Conservation (phyloP, 202 grass and related monocot species). For the Setaria italica region DNA sequence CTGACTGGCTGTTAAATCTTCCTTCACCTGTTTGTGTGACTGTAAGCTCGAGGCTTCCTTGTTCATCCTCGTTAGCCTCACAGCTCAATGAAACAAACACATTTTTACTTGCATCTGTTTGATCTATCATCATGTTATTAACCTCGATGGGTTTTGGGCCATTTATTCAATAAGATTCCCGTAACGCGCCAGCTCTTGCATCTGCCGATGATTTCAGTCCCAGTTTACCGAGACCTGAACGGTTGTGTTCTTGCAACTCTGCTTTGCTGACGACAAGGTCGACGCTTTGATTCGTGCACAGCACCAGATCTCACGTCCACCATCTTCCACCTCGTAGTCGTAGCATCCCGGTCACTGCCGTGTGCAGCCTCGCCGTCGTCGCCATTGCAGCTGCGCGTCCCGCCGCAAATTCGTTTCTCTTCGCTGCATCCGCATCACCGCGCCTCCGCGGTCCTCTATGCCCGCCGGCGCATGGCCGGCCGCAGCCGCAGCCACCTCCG, state of each 20-base stretch:
- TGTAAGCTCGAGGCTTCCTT: not conserved
- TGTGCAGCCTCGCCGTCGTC: conserved; percentile 12
- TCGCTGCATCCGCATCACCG: not conserved
- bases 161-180: not conserved
- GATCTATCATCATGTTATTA: not conserved
- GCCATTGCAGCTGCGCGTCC: not conserved
- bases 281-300: not conserved
- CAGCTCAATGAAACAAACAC: not conserved
- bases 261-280: not conserved
- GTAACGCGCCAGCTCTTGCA: not conserved
- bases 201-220: not conserved
- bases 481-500: conserved; percentile 25
- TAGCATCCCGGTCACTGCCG: not conserved
- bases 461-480: conserved; percentile 51
- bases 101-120: not conserved
- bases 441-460: conserved; percentile 39
- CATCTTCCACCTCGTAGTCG: not conserved
- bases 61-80: not conserved
- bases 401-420: not conserved
- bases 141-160: not conserved
- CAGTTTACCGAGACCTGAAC: not conserved
- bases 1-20: not conserved
- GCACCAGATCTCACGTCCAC: not conserved
- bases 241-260: not conserved
- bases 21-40: not conserved